These are phyloP conservation scores for Penstemon davidsonii DNA, from an alignment of 257 asterid genomes.

Conservation along the genomic window DNA sequence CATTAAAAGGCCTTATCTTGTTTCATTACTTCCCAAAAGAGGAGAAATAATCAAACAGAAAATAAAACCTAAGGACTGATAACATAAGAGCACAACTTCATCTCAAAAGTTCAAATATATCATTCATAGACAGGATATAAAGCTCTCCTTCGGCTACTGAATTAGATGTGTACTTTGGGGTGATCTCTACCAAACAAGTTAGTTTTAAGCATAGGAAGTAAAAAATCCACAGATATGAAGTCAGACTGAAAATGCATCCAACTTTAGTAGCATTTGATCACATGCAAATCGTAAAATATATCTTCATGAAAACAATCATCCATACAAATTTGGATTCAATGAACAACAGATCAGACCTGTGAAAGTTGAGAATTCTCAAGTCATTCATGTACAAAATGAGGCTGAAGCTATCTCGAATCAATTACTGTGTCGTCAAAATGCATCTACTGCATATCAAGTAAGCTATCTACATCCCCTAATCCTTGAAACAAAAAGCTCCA, in stretches of 20 bases:
- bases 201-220: background rate
- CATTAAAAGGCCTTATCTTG: too few species aligned
- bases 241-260: constrained; percentile 18
- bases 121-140: background rate
- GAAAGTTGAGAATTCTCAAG: constrained; percentile 22
- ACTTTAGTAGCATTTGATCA: constrained; percentile 18
- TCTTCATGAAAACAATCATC: constrained; percentile 23
- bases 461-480: background rate
- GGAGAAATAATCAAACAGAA: too few species aligned
- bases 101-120: background rate
- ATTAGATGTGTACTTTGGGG: background rate
- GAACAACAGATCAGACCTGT: constrained; percentile 37
- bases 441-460: constrained; percentile 16
- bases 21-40: too few species aligned
- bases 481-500: constrained; percentile 10
- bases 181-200: background rate
- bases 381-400: constrained; percentile 18
- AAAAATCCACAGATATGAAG: constrained; percentile 17
- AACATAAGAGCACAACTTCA: background rate
- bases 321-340: constrained; percentile 23
- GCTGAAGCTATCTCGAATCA: constrained; percentile 10
- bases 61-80: background rate
- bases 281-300: constrained; percentile 25
- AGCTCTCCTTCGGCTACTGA: background rate
- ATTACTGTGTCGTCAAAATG: constrained; percentile 20